A percentile compares a stretch with the other conserved stretches of the same genome.
Evolutionary conservation across 441 rosid genomes (phyloP).

Genomic region (Erodium texanum): DNA sequence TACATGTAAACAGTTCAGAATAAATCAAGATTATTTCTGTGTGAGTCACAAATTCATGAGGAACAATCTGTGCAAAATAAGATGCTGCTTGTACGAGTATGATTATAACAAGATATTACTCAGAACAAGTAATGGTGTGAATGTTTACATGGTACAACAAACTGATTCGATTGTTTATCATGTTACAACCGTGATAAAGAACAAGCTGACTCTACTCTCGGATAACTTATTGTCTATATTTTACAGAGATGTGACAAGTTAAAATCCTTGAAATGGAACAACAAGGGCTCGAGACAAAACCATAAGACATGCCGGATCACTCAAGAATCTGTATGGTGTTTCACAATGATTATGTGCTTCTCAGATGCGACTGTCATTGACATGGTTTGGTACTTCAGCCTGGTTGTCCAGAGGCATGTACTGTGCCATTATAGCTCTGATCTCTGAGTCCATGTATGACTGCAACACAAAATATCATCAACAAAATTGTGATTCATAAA

Average conservation of each 20-base stretch:
- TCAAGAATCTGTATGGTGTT: conserved; percentile 6
- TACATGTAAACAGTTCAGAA: background rate
- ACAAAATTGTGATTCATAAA: background rate
- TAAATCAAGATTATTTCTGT: background rate
- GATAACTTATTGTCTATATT: conserved; percentile 26
- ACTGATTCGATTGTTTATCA: conserved; percentile 18
- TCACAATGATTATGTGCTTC: background rate
- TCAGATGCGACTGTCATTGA: conserved; percentile 50
- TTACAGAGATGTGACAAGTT: conserved; percentile 23
- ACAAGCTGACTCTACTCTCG: conserved; percentile 19
- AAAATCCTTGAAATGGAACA: too few relatives aligned
- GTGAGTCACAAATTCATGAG: background rate
- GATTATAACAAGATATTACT: too few relatives aligned
- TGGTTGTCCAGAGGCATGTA: conserved; percentile 98
- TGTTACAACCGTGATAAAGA: conserved; percentile 18
- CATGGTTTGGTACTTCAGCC: conserved; percentile 59
- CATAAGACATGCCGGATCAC: background rate
- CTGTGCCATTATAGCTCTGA: conserved; percentile 99
- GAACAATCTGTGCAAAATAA: background rate
- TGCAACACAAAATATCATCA: conserved; percentile 24
- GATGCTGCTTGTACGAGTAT: background rate
- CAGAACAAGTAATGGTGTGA: too few relatives aligned
- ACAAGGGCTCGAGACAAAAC: background rate
- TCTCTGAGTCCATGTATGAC: conserved; percentile 99
- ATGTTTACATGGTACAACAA: too few relatives aligned